These are phyloP conservation scores for Oidiodendron maius DNA, from an alignment of 495 filamentous ascomycete genomes.

Conservation along the genomic window DNA sequence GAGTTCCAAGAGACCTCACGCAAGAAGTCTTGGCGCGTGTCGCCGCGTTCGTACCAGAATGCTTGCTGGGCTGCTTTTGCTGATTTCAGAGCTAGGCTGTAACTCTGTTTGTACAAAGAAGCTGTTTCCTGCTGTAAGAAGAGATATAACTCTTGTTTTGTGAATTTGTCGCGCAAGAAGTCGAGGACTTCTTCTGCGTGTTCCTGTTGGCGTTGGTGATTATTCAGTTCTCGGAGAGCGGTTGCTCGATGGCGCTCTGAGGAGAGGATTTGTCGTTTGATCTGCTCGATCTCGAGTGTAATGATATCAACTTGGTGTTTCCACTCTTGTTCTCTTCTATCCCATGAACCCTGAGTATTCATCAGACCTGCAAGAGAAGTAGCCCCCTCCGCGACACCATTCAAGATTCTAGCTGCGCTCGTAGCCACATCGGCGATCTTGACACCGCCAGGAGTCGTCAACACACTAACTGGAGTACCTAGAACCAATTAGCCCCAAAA, in stretches of 20 bases:
- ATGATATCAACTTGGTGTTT: neutral
- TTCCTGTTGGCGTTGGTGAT: conserved; percentile 17
- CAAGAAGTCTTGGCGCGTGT: neutral
- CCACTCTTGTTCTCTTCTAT: neutral
- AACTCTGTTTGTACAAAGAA: conserved; percentile 15
- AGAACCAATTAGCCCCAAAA: too few relatives aligned
- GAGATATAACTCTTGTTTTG: conserved; percentile 24
- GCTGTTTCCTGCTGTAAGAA: conserved; percentile 19
- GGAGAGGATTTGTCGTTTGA: conserved; percentile 26
- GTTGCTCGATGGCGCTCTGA: conserved; percentile 14
- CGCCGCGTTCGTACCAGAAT: conserved; percentile 18
- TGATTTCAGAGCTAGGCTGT: conserved; percentile 14
- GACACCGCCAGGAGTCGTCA: neutral
- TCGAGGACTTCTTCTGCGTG: conserved; percentile 13
- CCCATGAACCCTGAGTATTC: neutral
- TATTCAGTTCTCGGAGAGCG: conserved; percentile 16
- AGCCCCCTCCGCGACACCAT: neutral
- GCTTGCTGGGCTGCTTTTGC: conserved; percentile 13
- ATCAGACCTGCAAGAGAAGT: neutral
- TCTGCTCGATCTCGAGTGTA: conserved; percentile 22
- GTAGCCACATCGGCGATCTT: neutral
- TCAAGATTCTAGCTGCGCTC: neutral
- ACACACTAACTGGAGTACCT: neutral
- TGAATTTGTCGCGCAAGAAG: conserved; percentile 26
- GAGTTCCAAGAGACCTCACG: conserved; percentile 22